Evolutionary conservation across 1,139 yeast species (phyloP).

Genomic region (Spathaspora sp.): DNA sequence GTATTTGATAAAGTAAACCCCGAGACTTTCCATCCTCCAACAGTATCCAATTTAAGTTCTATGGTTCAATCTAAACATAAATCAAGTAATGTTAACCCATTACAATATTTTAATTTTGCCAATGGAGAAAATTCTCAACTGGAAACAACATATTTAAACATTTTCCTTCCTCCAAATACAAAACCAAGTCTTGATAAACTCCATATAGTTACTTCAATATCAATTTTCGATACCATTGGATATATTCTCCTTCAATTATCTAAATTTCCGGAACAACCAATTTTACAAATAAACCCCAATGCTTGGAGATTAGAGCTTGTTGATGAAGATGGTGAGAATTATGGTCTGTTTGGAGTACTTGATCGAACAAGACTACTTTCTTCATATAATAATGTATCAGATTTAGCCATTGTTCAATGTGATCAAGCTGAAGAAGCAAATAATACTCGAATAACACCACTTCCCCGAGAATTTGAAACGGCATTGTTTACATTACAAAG

Average conservation of each 20-base stretch:
- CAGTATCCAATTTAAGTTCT: slow-evolving; percentile 36
- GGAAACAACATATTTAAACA: slow-evolving; percentile 25
- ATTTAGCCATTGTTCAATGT: slow-evolving; percentile 58
- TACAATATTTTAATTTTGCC: slow-evolving; percentile 56
- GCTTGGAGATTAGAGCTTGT: slow-evolving; percentile 67
- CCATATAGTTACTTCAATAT: slow-evolving; percentile 43
- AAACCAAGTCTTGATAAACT: slow-evolving; percentile 31
- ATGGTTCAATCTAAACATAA: slow-evolving; percentile 39
- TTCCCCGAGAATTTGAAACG: slow-evolving; percentile 45
- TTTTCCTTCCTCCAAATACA: slow-evolving; percentile 39
- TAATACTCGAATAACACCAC: slow-evolving; percentile 49
- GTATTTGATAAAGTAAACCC: slow-evolving; percentile 27
- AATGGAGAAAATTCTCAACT: slow-evolving; percentile 25
- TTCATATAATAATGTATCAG: slow-evolving; percentile 66
- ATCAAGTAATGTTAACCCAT: slow-evolving; percentile 44
- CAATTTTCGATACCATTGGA: slow-evolving; percentile 66
- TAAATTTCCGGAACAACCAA: slow-evolving; percentile 12
- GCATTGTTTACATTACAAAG: slow-evolving; percentile 21
- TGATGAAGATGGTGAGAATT: slow-evolving; percentile 81
- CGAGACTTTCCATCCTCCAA: slow-evolving; percentile 6
- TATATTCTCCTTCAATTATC: slow-evolving; percentile 44
- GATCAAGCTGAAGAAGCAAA: slow-evolving; percentile 31
- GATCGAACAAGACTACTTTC: slow-evolving; percentile 54
- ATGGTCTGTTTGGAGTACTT: slow-evolving; percentile 69
- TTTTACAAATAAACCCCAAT: slow-evolving; percentile 47